These are phyloP conservation scores for Nicotiana attenuata DNA, from an alignment of 257 asterid genomes.

Conservation along the genomic window DNA sequence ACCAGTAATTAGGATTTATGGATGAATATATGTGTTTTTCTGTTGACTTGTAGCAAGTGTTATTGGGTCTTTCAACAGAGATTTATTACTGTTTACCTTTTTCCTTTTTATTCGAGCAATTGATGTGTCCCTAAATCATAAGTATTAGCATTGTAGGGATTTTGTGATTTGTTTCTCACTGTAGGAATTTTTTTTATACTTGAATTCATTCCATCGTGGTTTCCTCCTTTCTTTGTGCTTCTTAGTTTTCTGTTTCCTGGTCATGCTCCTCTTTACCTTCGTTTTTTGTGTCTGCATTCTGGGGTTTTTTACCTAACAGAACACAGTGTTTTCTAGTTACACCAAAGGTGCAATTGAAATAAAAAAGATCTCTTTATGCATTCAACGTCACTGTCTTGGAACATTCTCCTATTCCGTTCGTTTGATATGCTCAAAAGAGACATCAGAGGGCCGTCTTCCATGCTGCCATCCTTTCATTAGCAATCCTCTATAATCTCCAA, in stretches of 20 bases:
- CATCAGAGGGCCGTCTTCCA: neutral
- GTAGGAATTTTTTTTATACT: neutral
- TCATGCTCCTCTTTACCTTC: neutral
- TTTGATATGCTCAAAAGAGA: neutral
- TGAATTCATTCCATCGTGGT: neutral
- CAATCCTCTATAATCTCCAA: neutral
- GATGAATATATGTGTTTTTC: neutral
- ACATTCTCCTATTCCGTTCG: neutral
- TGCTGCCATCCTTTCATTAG: neutral
- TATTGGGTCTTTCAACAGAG: neutral
- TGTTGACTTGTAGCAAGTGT: neutral
- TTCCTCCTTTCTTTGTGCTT: neutral
- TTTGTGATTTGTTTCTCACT: neutral
- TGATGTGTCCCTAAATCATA: neutral
- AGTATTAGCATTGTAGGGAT: neutral
- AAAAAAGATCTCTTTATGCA: neutral
- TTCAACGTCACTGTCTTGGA: neutral
- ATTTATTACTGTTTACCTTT: neutral
- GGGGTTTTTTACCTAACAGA: neutral
- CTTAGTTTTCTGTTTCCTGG: neutral
- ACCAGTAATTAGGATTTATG: neutral
- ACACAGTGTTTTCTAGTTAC: neutral
- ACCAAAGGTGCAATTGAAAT: neutral
- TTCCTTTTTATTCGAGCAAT: neutral
- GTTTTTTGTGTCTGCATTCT: neutral